These are phyloP conservation scores for Elongisporangium undulatum DNA, from an alignment of 352 stramenopile genomes.

Conservation along the genomic window DNA sequence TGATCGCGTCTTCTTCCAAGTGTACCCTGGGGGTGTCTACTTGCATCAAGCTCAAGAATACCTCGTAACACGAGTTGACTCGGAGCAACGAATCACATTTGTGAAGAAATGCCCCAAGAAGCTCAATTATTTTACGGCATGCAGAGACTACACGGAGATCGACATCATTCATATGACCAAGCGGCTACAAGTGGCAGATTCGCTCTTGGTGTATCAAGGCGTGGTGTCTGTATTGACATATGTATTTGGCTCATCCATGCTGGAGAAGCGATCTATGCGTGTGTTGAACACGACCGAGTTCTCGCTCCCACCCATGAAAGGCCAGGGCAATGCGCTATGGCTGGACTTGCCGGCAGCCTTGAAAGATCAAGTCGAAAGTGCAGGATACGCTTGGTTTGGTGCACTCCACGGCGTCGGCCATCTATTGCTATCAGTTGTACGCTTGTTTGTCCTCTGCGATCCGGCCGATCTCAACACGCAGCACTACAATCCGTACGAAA, in stretches of 20 bases:
- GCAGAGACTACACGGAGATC: constrained; percentile 85
- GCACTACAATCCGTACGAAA: constrained; percentile 76
- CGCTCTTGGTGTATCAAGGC: constrained; percentile 46
- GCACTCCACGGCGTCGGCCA: constrained; percentile 88
- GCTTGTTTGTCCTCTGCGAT: constrained; percentile 92
- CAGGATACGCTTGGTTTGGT: constrained; percentile 29
- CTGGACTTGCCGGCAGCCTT: constrained; percentile 85
- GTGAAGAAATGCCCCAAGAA: constrained; percentile 49
- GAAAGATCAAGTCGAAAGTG: constrained; percentile 29
- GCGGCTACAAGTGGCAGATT: constrained; percentile 7
- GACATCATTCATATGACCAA: constrained; percentile 74
- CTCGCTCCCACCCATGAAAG: constrained; percentile 94
- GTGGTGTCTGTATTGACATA: constrained; percentile 71
- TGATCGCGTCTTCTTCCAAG: constrained; percentile 86
- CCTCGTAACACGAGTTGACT: constrained; percentile 85
- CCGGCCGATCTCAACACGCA: constrained; percentile 76
- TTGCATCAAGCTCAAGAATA: constrained; percentile 90
- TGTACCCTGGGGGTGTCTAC: constrained; percentile 91
- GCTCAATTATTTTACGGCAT: constrained; percentile 87
- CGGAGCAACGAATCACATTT: constrained; percentile 56
- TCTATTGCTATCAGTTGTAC: constrained; percentile 88
- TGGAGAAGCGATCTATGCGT: constrained; percentile 78
- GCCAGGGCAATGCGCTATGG: constrained; percentile 94
- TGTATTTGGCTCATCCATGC: constrained; percentile 82
- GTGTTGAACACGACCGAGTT: constrained; percentile 89